Percentiles rank a stretch among this genome's conserved stretches.
Conservation (phyloP, 495 filamentous ascomycete genomes). For the Annulohypoxylon maeteangense region DNA sequence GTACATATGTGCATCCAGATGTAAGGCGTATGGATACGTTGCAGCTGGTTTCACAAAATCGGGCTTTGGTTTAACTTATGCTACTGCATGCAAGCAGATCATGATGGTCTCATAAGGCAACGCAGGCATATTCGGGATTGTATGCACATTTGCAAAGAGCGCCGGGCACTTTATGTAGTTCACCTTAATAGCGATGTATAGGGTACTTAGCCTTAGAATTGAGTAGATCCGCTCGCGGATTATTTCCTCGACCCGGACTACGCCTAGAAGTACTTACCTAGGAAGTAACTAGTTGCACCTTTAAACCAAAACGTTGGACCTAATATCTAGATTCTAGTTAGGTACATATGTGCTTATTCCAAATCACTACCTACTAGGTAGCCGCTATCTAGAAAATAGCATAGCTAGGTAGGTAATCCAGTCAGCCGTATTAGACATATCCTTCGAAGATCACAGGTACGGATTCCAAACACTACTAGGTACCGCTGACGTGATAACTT, state of each 20-base stretch:
- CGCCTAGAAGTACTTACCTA: no score
- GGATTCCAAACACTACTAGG: not conserved
- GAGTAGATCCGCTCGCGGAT: constrained; percentile 19
- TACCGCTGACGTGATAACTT: constrained; percentile 22
- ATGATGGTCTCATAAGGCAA: constrained; percentile 9
- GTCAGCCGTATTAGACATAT: constrained; percentile 1
- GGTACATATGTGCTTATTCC: no score
- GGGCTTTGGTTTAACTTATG: constrained; percentile 21
- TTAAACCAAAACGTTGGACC: no score
- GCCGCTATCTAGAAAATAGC: not conserved
- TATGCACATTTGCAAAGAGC: constrained; percentile 4
- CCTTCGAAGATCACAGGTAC: constrained; percentile 6
- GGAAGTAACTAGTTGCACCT: no score
- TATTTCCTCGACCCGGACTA: constrained; percentile 25
- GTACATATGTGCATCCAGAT: not conserved
- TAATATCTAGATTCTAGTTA: no score
- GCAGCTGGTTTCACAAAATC: constrained; percentile 30
- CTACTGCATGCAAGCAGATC: constrained; percentile 28
- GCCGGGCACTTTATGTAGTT: not conserved
- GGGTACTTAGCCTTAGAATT: not conserved
- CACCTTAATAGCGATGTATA: not conserved
- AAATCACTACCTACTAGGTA: no score
- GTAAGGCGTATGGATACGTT: constrained; percentile 27
- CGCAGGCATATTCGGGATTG: constrained; percentile 12
- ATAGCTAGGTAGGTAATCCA: not conserved